Percentiles rank a stretch among this genome's conserved stretches.
Evolutionary conservation across 192 early-diverging fungal genomes (phyloP).

Genomic region (Funneliformis geosporum): DNA sequence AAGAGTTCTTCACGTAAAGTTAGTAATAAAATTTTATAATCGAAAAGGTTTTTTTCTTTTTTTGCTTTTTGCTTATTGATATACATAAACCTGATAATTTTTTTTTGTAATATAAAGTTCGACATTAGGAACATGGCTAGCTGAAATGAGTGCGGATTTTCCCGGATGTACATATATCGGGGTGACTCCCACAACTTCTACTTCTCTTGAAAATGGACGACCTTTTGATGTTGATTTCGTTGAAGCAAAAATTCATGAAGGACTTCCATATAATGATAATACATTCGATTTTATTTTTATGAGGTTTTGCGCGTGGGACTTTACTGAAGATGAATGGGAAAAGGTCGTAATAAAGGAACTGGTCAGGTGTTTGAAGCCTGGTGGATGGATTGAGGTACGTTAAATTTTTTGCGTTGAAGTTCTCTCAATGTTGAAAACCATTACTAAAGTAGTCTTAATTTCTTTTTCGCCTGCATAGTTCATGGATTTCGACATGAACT

Average conservation of each 20-base stretch:
- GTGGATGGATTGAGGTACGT: conserved; percentile 15
- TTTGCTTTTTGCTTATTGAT: background rate
- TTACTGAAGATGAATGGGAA: background rate
- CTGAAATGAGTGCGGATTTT: background rate
- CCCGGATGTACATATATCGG: conserved; percentile 6
- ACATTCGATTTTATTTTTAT: conserved; percentile 9
- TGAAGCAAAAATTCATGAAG: background rate
- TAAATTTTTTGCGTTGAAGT: background rate
- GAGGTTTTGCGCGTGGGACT: background rate
- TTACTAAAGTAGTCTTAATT: background rate
- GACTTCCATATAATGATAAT: conserved; percentile 15
- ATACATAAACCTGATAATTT: background rate
- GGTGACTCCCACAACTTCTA: background rate
- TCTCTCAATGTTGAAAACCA: background rate
- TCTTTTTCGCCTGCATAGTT: no score
- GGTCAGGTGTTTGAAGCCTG: conserved; percentile 8
- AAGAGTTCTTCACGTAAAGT: background rate
- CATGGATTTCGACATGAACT: background rate
- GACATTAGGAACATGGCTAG: background rate
- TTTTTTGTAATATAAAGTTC: background rate
- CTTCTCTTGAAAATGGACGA: background rate
- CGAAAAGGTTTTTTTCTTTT: background rate
- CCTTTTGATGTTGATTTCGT: conserved; percentile 15
- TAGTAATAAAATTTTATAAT: background rate
- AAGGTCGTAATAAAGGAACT: background rate